Evolutionary conservation across 2,329 filamentous ascomycete genomes (phyloP).

Genomic region (Aureobasidium sp.): DNA sequence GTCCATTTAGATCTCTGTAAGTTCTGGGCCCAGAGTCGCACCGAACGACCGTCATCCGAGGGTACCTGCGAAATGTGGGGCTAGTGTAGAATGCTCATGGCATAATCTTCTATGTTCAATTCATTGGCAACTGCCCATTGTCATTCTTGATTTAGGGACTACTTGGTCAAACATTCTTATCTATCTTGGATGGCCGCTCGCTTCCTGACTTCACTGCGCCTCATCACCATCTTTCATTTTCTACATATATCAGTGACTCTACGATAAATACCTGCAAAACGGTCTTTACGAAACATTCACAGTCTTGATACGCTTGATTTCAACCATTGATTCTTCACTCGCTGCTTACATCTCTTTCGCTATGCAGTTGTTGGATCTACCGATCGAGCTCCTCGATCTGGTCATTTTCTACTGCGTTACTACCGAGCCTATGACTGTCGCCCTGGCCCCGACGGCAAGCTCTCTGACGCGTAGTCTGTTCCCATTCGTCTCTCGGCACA

Average conservation of each 20-base stretch:
- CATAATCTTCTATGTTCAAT: not conserved
- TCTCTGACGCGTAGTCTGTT: slow-evolving; percentile 2
- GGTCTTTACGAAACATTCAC: not conserved
- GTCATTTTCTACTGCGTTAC: slow-evolving; percentile 6
- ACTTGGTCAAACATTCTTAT: not conserved
- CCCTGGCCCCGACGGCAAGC: slow-evolving; percentile 11
- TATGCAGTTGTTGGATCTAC: slow-evolving; percentile 15
- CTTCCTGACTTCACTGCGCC: not conserved
- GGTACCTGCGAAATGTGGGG: not conserved
- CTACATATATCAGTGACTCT: not conserved
- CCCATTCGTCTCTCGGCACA: slow-evolving; percentile 1
- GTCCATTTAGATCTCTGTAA: not conserved
- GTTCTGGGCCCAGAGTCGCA: not conserved
- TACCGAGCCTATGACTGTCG: slow-evolving; percentile 4
- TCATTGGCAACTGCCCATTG: not conserved
- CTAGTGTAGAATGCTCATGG: not conserved
- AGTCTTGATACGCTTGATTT: not conserved
- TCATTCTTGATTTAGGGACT: slow-evolving; percentile 5
- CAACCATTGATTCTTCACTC: not conserved
- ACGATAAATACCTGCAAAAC: not conserved
- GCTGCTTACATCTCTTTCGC: not conserved
- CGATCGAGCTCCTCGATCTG: slow-evolving; percentile 17
- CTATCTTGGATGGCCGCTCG: not conserved
- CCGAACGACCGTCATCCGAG: slow-evolving; percentile 1
- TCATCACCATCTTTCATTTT: not conserved